Conservation (phyloP, 768 basidiomycete genomes). For the Pisolithus orientalis region DNA sequence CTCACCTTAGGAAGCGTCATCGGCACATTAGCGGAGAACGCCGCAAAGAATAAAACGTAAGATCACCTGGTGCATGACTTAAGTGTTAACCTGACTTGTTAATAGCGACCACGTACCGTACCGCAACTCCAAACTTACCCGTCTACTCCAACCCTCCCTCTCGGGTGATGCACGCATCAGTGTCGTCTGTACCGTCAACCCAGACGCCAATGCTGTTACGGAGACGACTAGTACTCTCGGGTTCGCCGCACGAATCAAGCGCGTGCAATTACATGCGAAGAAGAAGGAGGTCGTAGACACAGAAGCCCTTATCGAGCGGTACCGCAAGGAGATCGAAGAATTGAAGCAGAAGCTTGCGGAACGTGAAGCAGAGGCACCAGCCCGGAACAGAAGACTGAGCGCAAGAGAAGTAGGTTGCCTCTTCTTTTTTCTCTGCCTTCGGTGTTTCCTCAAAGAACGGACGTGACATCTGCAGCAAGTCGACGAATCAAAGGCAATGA, state of each 20-base stretch:
- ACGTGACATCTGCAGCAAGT: slow-evolving; percentile 48
- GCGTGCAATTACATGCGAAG: slow-evolving; percentile 79
- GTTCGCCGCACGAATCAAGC: slow-evolving; percentile 90
- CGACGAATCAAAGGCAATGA: slow-evolving; percentile 81
- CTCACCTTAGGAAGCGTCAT: slow-evolving; percentile 93
- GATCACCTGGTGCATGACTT: slow-evolving; percentile 6
- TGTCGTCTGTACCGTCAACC: slow-evolving; percentile 94
- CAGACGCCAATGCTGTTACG: slow-evolving; percentile 66
- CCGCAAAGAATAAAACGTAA: slow-evolving; percentile 67
- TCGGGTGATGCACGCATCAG: slow-evolving; percentile 94
- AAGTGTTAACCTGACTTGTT: background rate
- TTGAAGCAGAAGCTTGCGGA: slow-evolving; percentile 70
- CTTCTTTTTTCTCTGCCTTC: background rate
- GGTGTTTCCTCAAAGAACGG: background rate
- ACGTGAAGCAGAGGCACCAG: slow-evolving; percentile 57
- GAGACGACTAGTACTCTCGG: slow-evolving; percentile 87
- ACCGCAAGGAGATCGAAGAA: slow-evolving; percentile 91
- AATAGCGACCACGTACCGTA: slow-evolving; percentile 85
- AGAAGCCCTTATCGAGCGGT: slow-evolving; percentile 88
- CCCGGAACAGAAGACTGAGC: slow-evolving; percentile 35
- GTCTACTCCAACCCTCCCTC: slow-evolving; percentile 90
- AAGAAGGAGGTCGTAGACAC: slow-evolving; percentile 94
- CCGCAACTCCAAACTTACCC: slow-evolving; percentile 91
- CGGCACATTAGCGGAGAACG: slow-evolving; percentile 84
- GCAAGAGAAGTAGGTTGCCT: slow-evolving; percentile 36